A percentile compares a stretch with the other conserved stretches of the same genome.
These are phyloP conservation scores for Brasenia schreberi DNA, from an alignment of 164 flowering plant species.

Conservation along the genomic window DNA sequence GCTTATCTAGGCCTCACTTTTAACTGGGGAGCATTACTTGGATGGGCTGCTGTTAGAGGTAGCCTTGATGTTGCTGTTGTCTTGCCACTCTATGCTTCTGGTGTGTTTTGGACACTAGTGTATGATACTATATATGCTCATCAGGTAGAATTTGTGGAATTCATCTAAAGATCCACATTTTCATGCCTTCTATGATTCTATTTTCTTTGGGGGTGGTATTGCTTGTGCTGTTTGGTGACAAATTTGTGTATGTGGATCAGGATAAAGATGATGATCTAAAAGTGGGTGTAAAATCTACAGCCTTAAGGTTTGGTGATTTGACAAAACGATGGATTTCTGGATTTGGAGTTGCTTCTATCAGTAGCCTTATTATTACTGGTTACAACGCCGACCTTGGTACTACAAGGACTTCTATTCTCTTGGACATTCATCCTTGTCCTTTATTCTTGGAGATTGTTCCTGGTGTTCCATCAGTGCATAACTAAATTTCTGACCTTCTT, in stretches of 20 bases:
- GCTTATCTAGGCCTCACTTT: constrained; percentile 92
- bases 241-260: constrained; percentile 19
- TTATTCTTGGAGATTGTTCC: background rate
- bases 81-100: constrained; percentile 70
- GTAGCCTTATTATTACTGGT: constrained; percentile 73
- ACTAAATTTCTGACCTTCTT: background rate
- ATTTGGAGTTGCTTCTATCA: constrained; percentile 61
- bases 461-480: background rate
- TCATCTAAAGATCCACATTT: too few species aligned
- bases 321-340: constrained; percentile 72
- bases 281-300: constrained; percentile 96
- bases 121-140: constrained; percentile 99
- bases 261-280: constrained; percentile 95
- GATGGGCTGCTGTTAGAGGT: constrained; percentile 90
- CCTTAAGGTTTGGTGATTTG: constrained; percentile 79
- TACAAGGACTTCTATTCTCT: constrained; percentile 1
- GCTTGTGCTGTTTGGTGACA: background rate
- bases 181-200: background rate
- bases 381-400: constrained; percentile 71
- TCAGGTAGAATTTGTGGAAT: constrained; percentile 40
- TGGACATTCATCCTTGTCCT: too few species aligned
- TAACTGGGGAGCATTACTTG: constrained; percentile 96
- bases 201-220: background rate
- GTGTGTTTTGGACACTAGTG: constrained; percentile 95
- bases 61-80: constrained; percentile 70